Percentiles rank a stretch among this genome's conserved stretches.
Evolutionary conservation across 371 early-diverging fungal genomes (phyloP).

Genomic region (Zychaea mexicana): DNA sequence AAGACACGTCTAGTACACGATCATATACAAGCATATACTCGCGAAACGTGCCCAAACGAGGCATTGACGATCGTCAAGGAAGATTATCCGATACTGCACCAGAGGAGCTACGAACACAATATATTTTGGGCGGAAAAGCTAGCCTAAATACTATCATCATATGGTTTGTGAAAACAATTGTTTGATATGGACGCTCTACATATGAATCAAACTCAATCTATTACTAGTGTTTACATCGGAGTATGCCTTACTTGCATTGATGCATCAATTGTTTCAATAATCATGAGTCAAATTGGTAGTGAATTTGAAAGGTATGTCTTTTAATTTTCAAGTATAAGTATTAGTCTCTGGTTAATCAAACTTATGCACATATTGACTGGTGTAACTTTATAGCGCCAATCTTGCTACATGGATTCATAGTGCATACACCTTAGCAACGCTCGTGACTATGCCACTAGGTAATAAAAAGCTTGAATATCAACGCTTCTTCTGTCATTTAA

Average conservation of each 20-base stretch:
- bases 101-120: not conserved
- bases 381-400: not conserved
- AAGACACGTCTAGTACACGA: not conserved
- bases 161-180: not conserved
- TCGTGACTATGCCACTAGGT: not conserved
- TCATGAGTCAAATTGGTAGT: not conserved
- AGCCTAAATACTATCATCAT: not conserved
- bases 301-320: not conserved
- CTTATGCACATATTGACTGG: no score
- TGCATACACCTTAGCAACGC: not conserved
- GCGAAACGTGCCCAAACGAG: not conserved
- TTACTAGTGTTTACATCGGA: not conserved
- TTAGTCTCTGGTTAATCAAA: no score
- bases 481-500: no score
- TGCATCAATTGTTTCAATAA: not conserved
- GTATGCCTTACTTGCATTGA: conserved; percentile 1
- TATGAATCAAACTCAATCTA: not conserved
- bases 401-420: conserved; percentile 1
- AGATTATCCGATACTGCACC: not conserved
- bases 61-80: no score
- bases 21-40: not conserved
- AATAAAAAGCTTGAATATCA: not conserved
- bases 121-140: not conserved
- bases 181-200: not conserved
- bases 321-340: no score